Base-by-base conservation (phyloP, 768 basidiomycete genomes). In the Rhodocollybia butyracea region DNA sequence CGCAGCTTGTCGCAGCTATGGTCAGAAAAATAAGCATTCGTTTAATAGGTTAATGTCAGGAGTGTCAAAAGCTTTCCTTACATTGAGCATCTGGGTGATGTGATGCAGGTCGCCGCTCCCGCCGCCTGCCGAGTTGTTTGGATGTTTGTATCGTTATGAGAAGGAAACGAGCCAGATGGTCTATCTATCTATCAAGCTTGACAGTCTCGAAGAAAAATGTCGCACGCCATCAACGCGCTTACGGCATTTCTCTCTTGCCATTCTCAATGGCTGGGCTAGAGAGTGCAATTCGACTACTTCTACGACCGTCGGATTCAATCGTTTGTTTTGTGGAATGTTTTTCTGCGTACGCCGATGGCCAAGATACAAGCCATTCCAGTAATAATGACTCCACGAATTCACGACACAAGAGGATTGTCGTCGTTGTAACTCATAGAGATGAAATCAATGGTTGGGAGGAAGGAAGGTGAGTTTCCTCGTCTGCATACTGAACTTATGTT, bases 341-440 rank as follows among this genome's bases (percentile, higher is more conserved):
- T 43, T 40, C 39, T 40, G 39, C 39, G 17, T 45, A 24, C 21
- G 30, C 26, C 3, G 43, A 45, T 19, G 8, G 30, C 30, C 36
- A 51, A 32, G 31, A 26, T 11, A 40, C 8, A 30, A 40, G 15
- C 13, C 22, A 10, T n/a, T 24, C 22, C 45, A 40, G 24, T 26
- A 41, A 12, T 22, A 27, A 53, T 5, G 39, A 27, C 13, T 13
- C 8, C n/a, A n/a, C 39, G 17, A n/a, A 15, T n/a, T 10, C 22
- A 41, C 63, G 60, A 57, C 32, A 38, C 21, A 31, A 34, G 21
- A 69, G 76, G 45, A 64, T 81, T 54, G 69, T 84, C 42, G 82
- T 78, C 8, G 71, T 85, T 15, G 68, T 86, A 21, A 69, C 75
- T 1, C 84, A 83, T 58, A 75, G 68, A 56, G 70, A 74, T 60